These are phyloP conservation scores for Globisporangium echinulatum DNA, from an alignment of 352 stramenopile species.

Conservation along the genomic window DNA sequence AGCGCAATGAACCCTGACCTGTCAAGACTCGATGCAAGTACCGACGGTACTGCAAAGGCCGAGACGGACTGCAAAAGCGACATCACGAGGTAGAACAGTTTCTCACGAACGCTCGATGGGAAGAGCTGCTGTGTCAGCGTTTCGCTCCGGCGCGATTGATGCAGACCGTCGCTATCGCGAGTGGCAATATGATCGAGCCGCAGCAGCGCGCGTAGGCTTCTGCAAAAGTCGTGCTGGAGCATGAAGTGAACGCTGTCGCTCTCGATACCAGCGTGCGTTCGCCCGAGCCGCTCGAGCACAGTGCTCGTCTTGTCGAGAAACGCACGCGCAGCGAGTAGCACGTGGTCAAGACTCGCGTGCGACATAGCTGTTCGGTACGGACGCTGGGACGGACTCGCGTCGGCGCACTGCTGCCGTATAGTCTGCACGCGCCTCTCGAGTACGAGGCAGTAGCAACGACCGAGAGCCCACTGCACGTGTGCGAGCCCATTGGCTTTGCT, in stretches of 20 bases:
- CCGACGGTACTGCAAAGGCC: slow-evolving; percentile 18
- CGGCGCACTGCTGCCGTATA: background rate
- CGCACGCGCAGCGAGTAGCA: slow-evolving; percentile 11
- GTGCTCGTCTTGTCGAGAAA: slow-evolving; percentile 26
- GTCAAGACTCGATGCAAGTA: slow-evolving; percentile 18
- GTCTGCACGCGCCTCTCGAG: slow-evolving; percentile 21
- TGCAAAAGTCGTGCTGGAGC: slow-evolving; percentile 64
- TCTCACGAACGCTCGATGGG: slow-evolving; percentile 11
- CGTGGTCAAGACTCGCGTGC: slow-evolving; percentile 4
- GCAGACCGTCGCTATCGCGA: background rate
- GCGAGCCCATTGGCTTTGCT: slow-evolving; percentile 13
- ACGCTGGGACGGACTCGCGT: background rate
- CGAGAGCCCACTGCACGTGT: slow-evolving; percentile 52
- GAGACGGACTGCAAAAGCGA: slow-evolving; percentile 40
- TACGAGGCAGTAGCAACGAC: slow-evolving; percentile 44
- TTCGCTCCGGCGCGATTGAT: background rate
- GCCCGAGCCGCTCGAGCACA: slow-evolving; percentile 13
- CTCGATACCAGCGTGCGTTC: slow-evolving; percentile 4
- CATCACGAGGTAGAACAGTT: slow-evolving; percentile 30
- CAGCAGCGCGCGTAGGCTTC: slow-evolving; percentile 21
- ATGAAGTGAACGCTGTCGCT: slow-evolving; percentile 34
- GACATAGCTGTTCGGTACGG: background rate
- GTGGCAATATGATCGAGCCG: background rate
- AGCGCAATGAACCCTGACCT: slow-evolving; percentile 21
- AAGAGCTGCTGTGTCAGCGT: background rate